These are phyloP conservation scores for Ascodesmis nigricans DNA, from an alignment of 495 filamentous ascomycete species.

Conservation along the genomic window DNA sequence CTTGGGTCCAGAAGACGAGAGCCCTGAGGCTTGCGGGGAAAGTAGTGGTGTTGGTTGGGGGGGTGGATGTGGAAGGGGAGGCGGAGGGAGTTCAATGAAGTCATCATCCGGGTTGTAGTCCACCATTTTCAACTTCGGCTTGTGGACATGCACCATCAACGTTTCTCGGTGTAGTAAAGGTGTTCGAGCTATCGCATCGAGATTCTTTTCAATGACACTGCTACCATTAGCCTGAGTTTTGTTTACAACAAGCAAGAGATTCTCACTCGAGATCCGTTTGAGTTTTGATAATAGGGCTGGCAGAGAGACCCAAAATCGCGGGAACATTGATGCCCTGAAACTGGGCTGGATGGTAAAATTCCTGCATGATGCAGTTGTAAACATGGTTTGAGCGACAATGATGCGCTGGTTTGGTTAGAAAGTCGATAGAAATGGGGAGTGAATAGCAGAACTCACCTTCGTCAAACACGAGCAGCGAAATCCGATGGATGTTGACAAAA, in stretches of 20 bases:
- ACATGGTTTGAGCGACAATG: constrained; percentile 42
- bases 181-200: constrained; percentile 50
- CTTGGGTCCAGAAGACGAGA: too few relatives aligned
- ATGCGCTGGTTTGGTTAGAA: constrained; percentile 32
- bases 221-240: too few relatives aligned
- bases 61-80: too few relatives aligned
- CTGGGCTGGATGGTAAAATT: constrained; percentile 41
- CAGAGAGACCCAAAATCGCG: constrained; percentile 61
- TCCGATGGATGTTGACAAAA: constrained; percentile 44
- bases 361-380: constrained; percentile 54
- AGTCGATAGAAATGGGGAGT: constrained; percentile 23
- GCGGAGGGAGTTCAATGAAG: too few relatives aligned
- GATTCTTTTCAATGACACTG: constrained; percentile 48
- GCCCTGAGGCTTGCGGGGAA: too few relatives aligned
- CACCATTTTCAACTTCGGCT: constrained; percentile 36
- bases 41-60: too few relatives aligned
- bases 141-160: constrained; percentile 43
- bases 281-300: constrained; percentile 51
- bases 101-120: constrained; percentile 25
- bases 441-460: constrained; percentile 39
- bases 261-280: too few relatives aligned
- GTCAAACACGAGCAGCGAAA: constrained; percentile 66
- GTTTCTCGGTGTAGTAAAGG: constrained; percentile 52
- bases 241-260: too few relatives aligned
- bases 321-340: constrained; percentile 31